Evolutionary conservation across 75 land plant genomes (phyloP).

Genomic region (Cupressus sempervirens): DNA sequence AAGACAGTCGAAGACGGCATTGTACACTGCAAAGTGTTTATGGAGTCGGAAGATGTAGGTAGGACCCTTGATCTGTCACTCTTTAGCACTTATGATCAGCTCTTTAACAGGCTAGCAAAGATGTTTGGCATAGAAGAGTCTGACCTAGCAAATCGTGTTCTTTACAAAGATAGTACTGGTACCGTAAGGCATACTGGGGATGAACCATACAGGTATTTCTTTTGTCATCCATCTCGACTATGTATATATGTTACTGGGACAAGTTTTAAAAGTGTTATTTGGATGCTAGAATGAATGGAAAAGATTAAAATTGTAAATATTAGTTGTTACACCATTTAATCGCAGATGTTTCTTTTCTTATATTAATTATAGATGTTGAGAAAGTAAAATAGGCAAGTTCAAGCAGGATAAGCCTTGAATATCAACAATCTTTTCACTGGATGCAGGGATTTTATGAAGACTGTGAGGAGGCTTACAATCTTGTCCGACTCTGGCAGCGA

Average conservation of each 20-base stretch:
- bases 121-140: slow-evolving; percentile 41
- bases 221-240: neutral
- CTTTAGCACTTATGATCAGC: slow-evolving; percentile 37
- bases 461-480: slow-evolving; percentile 47
- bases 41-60: slow-evolving; percentile 53
- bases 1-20: slow-evolving; percentile 19
- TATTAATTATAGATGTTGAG: neutral
- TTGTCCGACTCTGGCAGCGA: slow-evolving; percentile 30
- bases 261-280: neutral
- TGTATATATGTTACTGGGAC: neutral
- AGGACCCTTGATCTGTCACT: slow-evolving; percentile 51
- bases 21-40: slow-evolving; percentile 46
- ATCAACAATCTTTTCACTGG: neutral
- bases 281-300: neutral
- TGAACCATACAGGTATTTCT: slow-evolving; percentile 44
- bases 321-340: neutral
- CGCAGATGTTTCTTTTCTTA: neutral
- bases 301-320: neutral
- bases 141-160: slow-evolving; percentile 28
- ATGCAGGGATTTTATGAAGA: slow-evolving; percentile 49
- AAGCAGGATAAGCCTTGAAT: neutral
- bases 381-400: neutral
- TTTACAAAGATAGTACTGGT: slow-evolving; percentile 33
- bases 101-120: slow-evolving; percentile 32
- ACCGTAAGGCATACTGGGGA: slow-evolving; percentile 35